Evolutionary conservation across 106 monocot species (phyloP).

Genomic region (Acorus gramineus): DNA sequence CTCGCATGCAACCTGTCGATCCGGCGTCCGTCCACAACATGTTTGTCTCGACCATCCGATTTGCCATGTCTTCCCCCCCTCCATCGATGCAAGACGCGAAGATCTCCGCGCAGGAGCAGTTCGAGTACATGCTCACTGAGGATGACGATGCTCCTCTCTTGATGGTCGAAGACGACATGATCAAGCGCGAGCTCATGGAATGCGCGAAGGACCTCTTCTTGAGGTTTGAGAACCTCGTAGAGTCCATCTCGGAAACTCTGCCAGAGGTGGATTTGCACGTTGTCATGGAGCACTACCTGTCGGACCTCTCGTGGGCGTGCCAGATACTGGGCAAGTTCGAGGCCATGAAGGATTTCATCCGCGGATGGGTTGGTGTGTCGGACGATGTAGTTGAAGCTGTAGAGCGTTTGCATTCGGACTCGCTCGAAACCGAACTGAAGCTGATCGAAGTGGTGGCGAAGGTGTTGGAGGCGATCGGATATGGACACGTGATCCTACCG

Average conservation of each 20-base stretch:
- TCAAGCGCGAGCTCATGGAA: slow-evolving; percentile 39
- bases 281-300: slow-evolving; percentile 17
- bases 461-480: slow-evolving; percentile 63
- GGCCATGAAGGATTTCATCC: slow-evolving; percentile 73
- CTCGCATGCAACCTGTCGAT: slow-evolving; percentile 56
- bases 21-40: slow-evolving; percentile 23
- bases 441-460: slow-evolving; percentile 41
- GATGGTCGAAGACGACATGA: slow-evolving; percentile 12
- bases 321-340: slow-evolving; percentile 72
- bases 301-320: slow-evolving; percentile 70
- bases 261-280: not conserved
- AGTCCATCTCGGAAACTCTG: slow-evolving; percentile 3
- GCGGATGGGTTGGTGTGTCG: slow-evolving; percentile 47
- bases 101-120: slow-evolving; percentile 63
- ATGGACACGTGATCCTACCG: slow-evolving; percentile 50
- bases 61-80: slow-evolving; percentile 51
- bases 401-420: slow-evolving; percentile 3
- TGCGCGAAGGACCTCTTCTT: slow-evolving; percentile 31
- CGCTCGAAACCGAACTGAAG: slow-evolving; percentile 28
- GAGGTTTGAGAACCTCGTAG: slow-evolving; percentile 22
- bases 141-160: slow-evolving; percentile 79
- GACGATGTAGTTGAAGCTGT: slow-evolving; percentile 17
- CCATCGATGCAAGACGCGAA: slow-evolving; percentile 40
- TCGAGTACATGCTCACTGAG: slow-evolving; percentile 80
- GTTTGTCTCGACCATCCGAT: slow-evolving; percentile 47